A percentile compares a stretch with the other conserved stretches of the same genome.
Conservation (phyloP, 2,329 filamentous ascomycete genomes). For the Pestalotiopsis sp. region DNA sequence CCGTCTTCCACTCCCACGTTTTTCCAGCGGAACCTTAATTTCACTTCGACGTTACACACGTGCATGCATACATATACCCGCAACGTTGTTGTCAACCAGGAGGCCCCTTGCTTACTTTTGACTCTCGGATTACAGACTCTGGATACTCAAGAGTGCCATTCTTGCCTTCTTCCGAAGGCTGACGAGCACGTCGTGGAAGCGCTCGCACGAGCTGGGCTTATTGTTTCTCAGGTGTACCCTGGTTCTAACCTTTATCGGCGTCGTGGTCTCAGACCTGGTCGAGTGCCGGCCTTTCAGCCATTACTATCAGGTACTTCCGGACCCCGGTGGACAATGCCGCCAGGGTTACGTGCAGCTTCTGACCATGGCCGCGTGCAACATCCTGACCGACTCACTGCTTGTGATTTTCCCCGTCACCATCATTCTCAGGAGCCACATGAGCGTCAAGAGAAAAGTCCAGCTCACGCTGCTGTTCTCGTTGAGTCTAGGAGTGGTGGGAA, state of each 20-base stretch:
- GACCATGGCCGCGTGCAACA: conserved; percentile 87
- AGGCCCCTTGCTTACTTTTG: not conserved
- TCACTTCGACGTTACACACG: not conserved
- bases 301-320: conserved; percentile 83
- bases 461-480: conserved; percentile 82
- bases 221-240: conserved; percentile 76
- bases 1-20: not conserved
- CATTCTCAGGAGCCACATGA: conserved; percentile 78
- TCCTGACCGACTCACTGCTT: conserved; percentile 85
- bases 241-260: conserved; percentile 75
- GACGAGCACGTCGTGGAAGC: conserved; percentile 79
- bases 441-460: conserved; percentile 75
- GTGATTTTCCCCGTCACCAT: conserved; percentile 89
- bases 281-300: conserved; percentile 79
- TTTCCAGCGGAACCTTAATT: not conserved
- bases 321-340: conserved; percentile 83
- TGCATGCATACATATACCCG: not conserved
- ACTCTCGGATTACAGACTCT: conserved; percentile 63
- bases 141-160: conserved; percentile 88
- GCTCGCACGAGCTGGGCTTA: conserved; percentile 72
- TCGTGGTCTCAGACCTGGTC: conserved; percentile 77
- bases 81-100: not conserved
- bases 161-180: conserved; percentile 90
- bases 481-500: conserved; percentile 76
- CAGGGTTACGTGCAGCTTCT: conserved; percentile 86